These are phyloP conservation scores for Bidens hawaiensis DNA, from an alignment of 140 eudicot genomes.

Conservation along the genomic window DNA sequence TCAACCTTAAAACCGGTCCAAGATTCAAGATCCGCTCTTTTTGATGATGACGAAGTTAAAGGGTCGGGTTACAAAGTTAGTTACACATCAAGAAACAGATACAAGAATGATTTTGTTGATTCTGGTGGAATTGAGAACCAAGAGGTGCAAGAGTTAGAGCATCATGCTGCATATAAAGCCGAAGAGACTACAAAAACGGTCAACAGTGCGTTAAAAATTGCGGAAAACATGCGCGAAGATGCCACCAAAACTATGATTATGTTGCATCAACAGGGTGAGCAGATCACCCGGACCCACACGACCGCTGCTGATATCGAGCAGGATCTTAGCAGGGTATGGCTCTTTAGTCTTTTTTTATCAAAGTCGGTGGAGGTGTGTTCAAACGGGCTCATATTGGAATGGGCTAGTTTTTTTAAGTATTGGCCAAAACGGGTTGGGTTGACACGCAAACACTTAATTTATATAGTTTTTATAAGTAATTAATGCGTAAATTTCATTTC, in stretches of 20 bases:
- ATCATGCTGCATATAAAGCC: conserved; percentile 74
- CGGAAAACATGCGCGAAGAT: conserved; percentile 86
- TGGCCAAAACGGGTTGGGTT: not conserved
- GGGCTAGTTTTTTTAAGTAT: not conserved
- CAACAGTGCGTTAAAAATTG: conserved; percentile 71
- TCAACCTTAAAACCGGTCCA: conserved; percentile 32
- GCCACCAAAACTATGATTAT: conserved; percentile 79
- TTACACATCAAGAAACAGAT: conserved; percentile 56
- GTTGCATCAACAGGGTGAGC: conserved; percentile 97
- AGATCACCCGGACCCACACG: conserved; percentile 79
- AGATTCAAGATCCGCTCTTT: conserved; percentile 38
- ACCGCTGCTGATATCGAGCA: conserved; percentile 87
- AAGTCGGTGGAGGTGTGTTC: not conserved
- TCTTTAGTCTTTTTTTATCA: conserved; percentile 17
- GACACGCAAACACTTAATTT: not conserved
- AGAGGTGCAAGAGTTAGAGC: conserved; percentile 66
- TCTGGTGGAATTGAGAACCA: conserved; percentile 84
- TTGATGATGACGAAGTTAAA: conserved; percentile 44
- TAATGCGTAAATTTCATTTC: not conserved
- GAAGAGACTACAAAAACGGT: conserved; percentile 92
- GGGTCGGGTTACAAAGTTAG: conserved; percentile 39
- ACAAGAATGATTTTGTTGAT: conserved; percentile 76
- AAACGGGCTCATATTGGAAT: not conserved
- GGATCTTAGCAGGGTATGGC: conserved; percentile 89
- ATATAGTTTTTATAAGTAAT: not conserved